Base-by-base conservation (phyloP, 1,284 basidiomycete species). In the Afroboletus lepidellus region DNA sequence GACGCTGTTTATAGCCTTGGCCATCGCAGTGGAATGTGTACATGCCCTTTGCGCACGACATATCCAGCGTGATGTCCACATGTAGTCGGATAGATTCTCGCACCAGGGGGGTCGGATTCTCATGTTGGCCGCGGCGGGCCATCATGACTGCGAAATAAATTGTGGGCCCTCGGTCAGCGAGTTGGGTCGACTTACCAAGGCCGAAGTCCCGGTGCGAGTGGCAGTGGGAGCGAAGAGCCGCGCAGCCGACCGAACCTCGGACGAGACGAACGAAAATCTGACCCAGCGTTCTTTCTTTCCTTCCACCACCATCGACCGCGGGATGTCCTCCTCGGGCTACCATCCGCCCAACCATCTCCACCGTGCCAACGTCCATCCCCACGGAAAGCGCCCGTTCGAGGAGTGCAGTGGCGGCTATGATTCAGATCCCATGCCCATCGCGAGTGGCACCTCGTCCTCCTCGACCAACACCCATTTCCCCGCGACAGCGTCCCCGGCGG, bases 311-410 rank as follows among this genome's bases (percentile, higher is more conserved):
- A 57, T 48, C 52, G 56, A 24, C 51, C 34, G 32, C 18, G 44
- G 25, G 43, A 65, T 65, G 63, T 66, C 63, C 24, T 65, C 63
- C 50, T 50, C 62, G 41, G 32, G 46, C 48, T 66, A 51, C 54
- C 64, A 54, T 54, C 48, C 63, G 20, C 51, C 60, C 15, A 45
- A 61, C 1, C 64, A 55, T 32, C 58, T 63, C 23, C 63, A 63
- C 47, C 63, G 62, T 56, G 61, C 65, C 48, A 54, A 52, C 48
- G 46, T 63, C 8, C 61, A 65, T 37, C 50, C 63, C 29, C 64
- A 65, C 56, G 66, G 54, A 59, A 65, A 65, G 62, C 64, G 64
- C 57, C 66, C 64, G 47, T 65, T 65, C 42, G 64, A 69, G 16
- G 63, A 68, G 41, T 65, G 63, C 34, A 36, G 34, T 64, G 62